A percentile compares a stretch with the other conserved stretches of the same genome.
Conservation (phyloP, 495 filamentous ascomycete genomes). For the Penicillium tannophilum region DNA sequence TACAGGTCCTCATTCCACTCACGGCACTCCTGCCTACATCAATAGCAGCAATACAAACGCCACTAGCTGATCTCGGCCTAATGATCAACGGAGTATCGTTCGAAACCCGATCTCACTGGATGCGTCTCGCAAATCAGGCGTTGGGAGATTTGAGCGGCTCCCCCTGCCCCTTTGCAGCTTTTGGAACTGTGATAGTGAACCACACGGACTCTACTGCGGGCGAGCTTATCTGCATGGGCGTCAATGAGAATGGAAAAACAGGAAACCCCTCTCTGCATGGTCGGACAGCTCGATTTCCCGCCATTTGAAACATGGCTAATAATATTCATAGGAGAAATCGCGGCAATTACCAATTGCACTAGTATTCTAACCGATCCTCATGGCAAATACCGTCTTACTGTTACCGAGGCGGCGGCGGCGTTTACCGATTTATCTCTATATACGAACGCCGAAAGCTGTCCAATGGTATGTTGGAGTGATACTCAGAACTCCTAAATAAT, state of each 20-base stretch:
- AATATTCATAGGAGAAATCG: conserved; percentile 46
- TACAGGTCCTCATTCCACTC: background rate
- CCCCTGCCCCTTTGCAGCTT: conserved; percentile 53
- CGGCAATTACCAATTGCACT: conserved; percentile 56
- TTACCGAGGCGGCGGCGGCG: conserved; percentile 40
- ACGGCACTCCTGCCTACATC: background rate
- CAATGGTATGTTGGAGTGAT: conserved; percentile 40
- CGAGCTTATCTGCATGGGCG: conserved; percentile 48
- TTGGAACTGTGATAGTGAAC: conserved; percentile 58
- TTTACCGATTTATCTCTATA: conserved; percentile 53
- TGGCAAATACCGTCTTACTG: conserved; percentile 44
- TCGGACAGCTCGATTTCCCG: conserved; percentile 16
- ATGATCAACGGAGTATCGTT: conserved; percentile 26
- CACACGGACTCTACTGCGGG: conserved; percentile 42
- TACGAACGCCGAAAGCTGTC: conserved; percentile 59
- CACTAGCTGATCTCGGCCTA: conserved; percentile 8
- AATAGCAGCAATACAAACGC: background rate
- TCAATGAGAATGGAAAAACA: conserved; percentile 37
- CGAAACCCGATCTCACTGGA: conserved; percentile 47
- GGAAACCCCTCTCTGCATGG: conserved; percentile 55
- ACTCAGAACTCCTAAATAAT: background rate
- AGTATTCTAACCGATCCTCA: conserved; percentile 44
- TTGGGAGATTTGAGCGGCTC: conserved; percentile 36
- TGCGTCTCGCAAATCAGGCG: conserved; percentile 49
- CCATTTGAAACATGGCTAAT: background rate